Conservation (phyloP, 2,329 filamentous ascomycete genomes). For the Podosphaera fusca region DNA sequence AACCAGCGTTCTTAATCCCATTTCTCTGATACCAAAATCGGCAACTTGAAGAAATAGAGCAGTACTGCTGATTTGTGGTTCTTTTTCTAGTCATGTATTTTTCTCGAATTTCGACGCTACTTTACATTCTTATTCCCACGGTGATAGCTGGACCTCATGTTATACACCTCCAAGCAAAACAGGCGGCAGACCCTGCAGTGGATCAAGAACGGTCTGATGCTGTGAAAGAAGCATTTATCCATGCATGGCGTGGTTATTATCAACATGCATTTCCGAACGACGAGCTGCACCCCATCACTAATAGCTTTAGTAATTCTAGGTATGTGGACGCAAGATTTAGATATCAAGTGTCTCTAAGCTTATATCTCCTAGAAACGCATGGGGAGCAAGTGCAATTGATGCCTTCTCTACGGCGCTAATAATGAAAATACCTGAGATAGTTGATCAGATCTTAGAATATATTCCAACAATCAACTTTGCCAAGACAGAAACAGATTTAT, state of each 20-base stretch:
- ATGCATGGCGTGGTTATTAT: slow-evolving; percentile 51
- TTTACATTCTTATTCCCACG: background rate
- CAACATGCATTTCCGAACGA: slow-evolving; percentile 57
- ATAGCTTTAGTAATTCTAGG: slow-evolving; percentile 45
- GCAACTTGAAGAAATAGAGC: too few relatives aligned
- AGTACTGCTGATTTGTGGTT: too few relatives aligned
- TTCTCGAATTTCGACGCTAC: too few relatives aligned
- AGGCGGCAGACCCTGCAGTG: background rate
- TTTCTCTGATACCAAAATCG: too few relatives aligned
- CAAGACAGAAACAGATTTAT: slow-evolving; percentile 34
- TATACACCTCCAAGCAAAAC: background rate
- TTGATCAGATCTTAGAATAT: slow-evolving; percentile 47
- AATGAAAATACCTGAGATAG: slow-evolving; percentile 45
- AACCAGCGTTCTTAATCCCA: too few relatives aligned
- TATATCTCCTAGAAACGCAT: slow-evolving; percentile 38
- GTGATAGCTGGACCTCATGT: background rate
- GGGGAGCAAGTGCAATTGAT: slow-evolving; percentile 68
- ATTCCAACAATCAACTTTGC: slow-evolving; percentile 51
- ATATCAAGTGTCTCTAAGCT: background rate
- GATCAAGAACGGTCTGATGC: slow-evolving; percentile 24
- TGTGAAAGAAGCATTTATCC: slow-evolving; percentile 44
- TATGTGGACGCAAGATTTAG: slow-evolving; percentile 18
- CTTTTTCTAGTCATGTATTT: too few relatives aligned
- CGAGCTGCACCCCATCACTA: slow-evolving; percentile 45
- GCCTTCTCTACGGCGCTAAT: slow-evolving; percentile 58